Evolutionary conservation across 1,284 basidiomycete genomes (phyloP), one percentile per base, ranked within the genome.

Genomic region (Golubevia pallescens): DNA sequence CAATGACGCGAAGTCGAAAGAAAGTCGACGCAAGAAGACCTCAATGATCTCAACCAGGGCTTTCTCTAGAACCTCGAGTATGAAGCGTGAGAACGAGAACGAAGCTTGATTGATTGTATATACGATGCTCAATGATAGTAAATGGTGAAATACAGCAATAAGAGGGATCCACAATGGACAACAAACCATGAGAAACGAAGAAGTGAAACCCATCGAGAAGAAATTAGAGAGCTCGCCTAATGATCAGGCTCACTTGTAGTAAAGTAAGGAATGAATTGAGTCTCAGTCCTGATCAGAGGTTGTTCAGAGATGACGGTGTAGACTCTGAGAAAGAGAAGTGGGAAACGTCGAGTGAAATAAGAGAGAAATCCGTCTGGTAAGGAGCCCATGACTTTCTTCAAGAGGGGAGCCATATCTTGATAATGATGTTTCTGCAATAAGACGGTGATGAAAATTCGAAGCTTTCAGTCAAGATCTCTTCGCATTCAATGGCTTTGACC

Each of bases 401-500:
- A 48, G 16, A 48, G 42, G 16, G 42, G 42, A 13, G 42, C 42
- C 42, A 48, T 48, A 48, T 48, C 42, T 48, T 48, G 42, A 48
- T 48, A 48, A 48, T 48, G 42, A 48, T 48, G 42, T 48, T 48
- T 48, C 42, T 59, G 63, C 60, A 38, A 19, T 24, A 61, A 28
- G 21, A 21, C 6, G 57, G 57, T 2, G 4, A 34, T 10, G 2
- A 6, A 20, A 5, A 3, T 21, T 13, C 24, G 59, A 20, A 63
- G 48, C 7, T 42, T 8, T 24, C 60, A 53, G 8, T 53, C 21
- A 19, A 4, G 2, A 38, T 14, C 32, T 38, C 7, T 38, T 21
- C 5, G 21, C 57, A 55, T 16, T 14, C 13, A 62, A 59, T 4
- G 19, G 20, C 53, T n/a, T 38, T 24, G 34, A 60, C 21, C 53